A percentile compares a stretch with the other conserved stretches of the same genome.
Conservation (phyloP, 305 asterid species). For the Ajuga reptans region DNA sequence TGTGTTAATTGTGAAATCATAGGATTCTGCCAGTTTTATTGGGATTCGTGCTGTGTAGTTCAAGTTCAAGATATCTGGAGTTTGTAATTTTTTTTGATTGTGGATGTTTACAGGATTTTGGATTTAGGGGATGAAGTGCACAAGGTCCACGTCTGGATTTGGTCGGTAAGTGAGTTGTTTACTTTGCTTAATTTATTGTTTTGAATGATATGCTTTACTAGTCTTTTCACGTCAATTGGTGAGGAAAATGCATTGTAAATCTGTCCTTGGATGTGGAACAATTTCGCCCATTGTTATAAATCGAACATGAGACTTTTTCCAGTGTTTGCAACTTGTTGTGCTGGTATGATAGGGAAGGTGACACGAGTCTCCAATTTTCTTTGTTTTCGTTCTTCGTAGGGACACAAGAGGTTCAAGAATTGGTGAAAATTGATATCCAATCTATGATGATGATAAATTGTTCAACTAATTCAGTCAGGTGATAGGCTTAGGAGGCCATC, state of each 20-base stretch:
- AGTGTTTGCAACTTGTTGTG: not conserved
- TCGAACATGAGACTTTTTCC: not conserved
- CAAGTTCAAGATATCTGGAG: conserved; percentile 5
- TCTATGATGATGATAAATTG: not conserved
- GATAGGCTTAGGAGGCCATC: not conserved
- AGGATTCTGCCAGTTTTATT: not conserved
- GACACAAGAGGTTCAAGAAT: not conserved
- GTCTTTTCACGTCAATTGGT: not conserved
- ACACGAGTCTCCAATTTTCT: not conserved
- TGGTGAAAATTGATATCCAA: not conserved
- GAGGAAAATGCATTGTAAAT: not conserved
- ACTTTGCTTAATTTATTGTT: not conserved
- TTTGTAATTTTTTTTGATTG: not conserved
- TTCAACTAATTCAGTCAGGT: not conserved
- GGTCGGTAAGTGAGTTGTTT: conserved; percentile 35
- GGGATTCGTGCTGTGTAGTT: not conserved
- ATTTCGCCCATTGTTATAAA: not conserved
- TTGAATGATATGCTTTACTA: not conserved
- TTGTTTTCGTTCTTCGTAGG: not conserved
- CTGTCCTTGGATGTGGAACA: not conserved
- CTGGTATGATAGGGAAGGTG: not conserved
- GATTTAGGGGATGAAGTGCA: conserved; percentile 46
- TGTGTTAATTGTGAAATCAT: not conserved
- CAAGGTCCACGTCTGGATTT: conserved; percentile 33
- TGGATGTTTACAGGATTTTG: conserved; percentile 42